Evolutionary conservation across 768 basidiomycete species (phyloP), one percentile per base, ranked within the genome.

Genomic region (Mycena amicta): DNA sequence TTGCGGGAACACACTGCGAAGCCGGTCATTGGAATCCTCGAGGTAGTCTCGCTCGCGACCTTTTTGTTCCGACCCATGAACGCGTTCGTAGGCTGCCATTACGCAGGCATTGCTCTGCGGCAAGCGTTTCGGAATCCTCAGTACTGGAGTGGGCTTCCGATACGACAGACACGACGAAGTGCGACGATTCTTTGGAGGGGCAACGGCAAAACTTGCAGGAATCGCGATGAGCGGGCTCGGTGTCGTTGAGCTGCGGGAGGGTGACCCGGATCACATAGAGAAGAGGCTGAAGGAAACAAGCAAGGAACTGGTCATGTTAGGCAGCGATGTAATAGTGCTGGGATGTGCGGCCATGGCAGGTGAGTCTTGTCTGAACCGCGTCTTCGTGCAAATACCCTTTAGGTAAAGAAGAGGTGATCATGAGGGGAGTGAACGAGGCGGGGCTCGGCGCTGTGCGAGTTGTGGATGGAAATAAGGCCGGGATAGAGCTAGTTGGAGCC

Each of bases 331-430:
- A 5, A 70, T 77, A 26, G 67, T 77, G 46, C 56, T 76, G 25
- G 75, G 75, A 12, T 76, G 76, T 59, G 76, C 75, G 31, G 75
- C 71, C 18, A 77, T 75, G 74, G 67, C 72, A 4, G 74, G 43
- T 45, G 20, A 13, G 43, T n/a, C 5, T 15, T 45, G 5, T 45
- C 22, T n/a, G n/a, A n/a, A n/a, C 43, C 8, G 43, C 22, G 12
- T 45, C 20, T 45, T 45, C 20, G 6, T 45, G 13, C 20, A 23
- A 45, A 6, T 13, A 8, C 13, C 8, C 12, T 37, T 8, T 8
- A 45, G 43, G 75, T 4, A 76, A 74, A 73, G 75, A 77, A 59
- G 56, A 52, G 8, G 41, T 74, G 13, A 69, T 76, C 25, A 65
- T 68, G 51, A 47, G 62, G 49, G 69, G 69, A 12, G 71, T 72